Conservation (phyloP, 1,139 yeast genomes). For the Casaregolazyma lundiana region DNA sequence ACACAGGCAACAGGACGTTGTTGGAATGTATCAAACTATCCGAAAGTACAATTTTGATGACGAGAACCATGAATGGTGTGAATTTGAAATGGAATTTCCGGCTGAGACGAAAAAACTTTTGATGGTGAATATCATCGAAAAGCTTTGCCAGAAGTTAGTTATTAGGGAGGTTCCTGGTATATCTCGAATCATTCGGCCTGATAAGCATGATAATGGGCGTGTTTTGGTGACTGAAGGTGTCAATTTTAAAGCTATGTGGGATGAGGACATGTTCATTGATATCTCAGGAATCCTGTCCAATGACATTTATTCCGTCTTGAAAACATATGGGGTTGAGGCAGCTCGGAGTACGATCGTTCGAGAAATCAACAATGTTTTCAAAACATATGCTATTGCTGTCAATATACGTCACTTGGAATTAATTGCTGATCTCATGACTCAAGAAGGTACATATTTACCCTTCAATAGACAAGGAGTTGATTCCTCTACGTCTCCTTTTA, state of each 20-base stretch:
- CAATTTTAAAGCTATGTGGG: slow-evolving; percentile 97
- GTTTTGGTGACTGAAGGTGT: slow-evolving; percentile 95
- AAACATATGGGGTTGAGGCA: slow-evolving; percentile 97
- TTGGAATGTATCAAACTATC: slow-evolving; percentile 66
- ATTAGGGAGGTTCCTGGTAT: slow-evolving; percentile 89
- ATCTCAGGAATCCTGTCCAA: slow-evolving; percentile 86
- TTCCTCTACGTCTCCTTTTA: slow-evolving; percentile 88
- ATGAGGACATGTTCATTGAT: slow-evolving; percentile 85
- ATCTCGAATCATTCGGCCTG: slow-evolving; percentile 90
- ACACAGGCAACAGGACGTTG: slow-evolving; percentile 80
- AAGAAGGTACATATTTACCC: slow-evolving; percentile 95
- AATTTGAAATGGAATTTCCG: slow-evolving; percentile 75
- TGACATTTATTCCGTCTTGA: slow-evolving; percentile 86
- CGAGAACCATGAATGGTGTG: slow-evolving; percentile 85
- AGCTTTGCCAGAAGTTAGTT: slow-evolving; percentile 81
- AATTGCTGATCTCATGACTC: slow-evolving; percentile 98
- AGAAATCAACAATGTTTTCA: slow-evolving; percentile 94
- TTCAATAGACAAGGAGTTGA: slow-evolving; percentile 98
- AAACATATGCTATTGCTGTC: slow-evolving; percentile 92
- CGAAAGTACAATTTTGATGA: slow-evolving; percentile 88
- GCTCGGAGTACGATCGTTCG: slow-evolving; percentile 96
- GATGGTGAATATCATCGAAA: slow-evolving; percentile 96
- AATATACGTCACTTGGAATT: slow-evolving; percentile 91
- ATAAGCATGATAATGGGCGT: slow-evolving; percentile 60
- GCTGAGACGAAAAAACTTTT: slow-evolving; percentile 87